Evolutionary conservation across 208 protist genomes (phyloP).

Genomic region (Vickermania spadyakhi): DNA sequence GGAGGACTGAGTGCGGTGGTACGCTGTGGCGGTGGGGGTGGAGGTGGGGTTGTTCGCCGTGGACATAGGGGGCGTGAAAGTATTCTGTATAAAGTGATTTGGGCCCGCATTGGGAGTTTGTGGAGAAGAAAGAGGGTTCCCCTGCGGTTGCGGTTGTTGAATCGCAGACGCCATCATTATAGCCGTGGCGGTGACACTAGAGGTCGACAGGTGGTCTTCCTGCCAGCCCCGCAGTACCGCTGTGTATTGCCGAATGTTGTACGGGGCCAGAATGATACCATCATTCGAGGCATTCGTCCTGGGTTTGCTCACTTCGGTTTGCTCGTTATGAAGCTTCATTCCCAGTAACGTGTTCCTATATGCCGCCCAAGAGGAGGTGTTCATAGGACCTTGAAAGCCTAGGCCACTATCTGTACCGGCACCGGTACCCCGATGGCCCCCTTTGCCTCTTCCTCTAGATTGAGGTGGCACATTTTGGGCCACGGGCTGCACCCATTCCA

Average conservation of each 20-base stretch:
- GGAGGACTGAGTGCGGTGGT: neutral
- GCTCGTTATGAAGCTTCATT: neutral
- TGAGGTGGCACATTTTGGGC: too few relatives aligned
- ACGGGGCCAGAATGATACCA: neutral
- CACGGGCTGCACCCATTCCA: neutral
- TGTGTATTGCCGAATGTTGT: slow-evolving; percentile 2
- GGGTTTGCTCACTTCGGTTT: neutral
- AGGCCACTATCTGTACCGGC: too few relatives aligned
- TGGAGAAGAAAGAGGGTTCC: too few relatives aligned
- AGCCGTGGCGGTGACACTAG: neutral
- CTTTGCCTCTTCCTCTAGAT: neutral
- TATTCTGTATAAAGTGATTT: too few relatives aligned
- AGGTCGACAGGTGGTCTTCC: neutral
- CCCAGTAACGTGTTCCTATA: neutral
- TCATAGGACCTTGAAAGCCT: too few relatives aligned
- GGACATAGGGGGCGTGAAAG: too few relatives aligned
- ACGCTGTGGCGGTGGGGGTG: neutral
- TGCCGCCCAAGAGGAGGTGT: too few relatives aligned
- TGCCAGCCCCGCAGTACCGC: neutral
- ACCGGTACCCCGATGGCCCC: neutral
- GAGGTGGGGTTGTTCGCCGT: neutral
- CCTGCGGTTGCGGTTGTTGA: too few relatives aligned
- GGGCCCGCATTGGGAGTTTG: too few relatives aligned
- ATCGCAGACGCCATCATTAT: slow-evolving; percentile 1
- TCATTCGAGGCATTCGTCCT: too few relatives aligned